Percentiles rank a stretch among this genome's conserved stretches.
phyloP scores from a whole-genome alignment of 306 rosid species.

The Vachellia collinsii region DNA sequence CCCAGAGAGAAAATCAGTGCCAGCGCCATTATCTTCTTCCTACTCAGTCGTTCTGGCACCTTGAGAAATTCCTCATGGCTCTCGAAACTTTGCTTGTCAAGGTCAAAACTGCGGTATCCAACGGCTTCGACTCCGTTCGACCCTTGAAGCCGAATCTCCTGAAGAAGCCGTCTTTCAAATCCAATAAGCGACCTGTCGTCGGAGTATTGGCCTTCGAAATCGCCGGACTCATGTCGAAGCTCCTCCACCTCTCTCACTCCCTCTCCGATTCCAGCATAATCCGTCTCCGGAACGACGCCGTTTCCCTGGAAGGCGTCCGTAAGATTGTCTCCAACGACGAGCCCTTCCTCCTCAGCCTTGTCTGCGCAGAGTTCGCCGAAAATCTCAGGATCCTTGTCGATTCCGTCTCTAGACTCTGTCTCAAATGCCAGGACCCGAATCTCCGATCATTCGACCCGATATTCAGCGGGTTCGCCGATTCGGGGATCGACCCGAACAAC shows the following conservation, averaged over 20 bases:
- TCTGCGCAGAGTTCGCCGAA: conserved; percentile 71
- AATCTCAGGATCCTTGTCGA: conserved; percentile 56
- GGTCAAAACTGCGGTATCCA: conserved; percentile 72
- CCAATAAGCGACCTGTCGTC: conserved; percentile 40
- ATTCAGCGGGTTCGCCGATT: conserved; percentile 65
- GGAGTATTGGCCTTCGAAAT: conserved; percentile 85
- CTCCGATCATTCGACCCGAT: conserved; percentile 46
- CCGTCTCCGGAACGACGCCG: conserved; percentile 70
- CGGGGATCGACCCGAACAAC: conserved; percentile 61
- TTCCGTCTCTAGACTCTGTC: conserved; percentile 53
- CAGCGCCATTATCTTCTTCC: not conserved
- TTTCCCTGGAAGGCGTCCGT: conserved; percentile 72
- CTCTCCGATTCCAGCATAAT: conserved; percentile 65
- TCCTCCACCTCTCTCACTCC: conserved; percentile 77
- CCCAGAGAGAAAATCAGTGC: not conserved
- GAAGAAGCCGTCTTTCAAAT: conserved; percentile 46
- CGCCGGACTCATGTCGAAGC: conserved; percentile 82
- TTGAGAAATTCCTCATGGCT: conserved; percentile 51
- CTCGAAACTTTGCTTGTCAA: conserved; percentile 74
- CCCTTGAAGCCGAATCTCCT: conserved; percentile 41
- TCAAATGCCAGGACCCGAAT: conserved; percentile 49
- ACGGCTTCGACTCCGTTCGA: conserved; percentile 57
- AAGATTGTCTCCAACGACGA: conserved; percentile 85
- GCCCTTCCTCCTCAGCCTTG: conserved; percentile 71
- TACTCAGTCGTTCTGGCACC: not conserved